Conservation (phyloP, 202 grass and related monocot genomes). For the Carex arenaria region DNA sequence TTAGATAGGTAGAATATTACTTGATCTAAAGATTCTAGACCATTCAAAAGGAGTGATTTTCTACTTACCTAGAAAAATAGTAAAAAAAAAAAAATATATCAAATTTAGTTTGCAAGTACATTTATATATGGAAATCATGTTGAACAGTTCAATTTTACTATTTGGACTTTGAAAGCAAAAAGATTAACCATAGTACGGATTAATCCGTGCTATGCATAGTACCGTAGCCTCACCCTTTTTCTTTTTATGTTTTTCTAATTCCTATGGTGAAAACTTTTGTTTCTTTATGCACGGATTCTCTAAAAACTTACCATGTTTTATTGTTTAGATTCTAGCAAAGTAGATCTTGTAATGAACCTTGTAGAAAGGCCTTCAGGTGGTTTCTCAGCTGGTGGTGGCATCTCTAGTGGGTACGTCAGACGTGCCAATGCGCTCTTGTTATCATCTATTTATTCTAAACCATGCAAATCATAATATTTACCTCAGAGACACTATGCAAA, state of each 20-base stretch:
- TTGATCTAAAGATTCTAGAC: no score
- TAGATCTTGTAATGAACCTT: conserved; percentile 98
- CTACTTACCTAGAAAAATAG: no score
- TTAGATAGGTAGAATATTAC: no score
- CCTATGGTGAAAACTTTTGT: neutral
- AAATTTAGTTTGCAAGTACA: no score
- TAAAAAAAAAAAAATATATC: no score
- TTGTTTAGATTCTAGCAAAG: conserved; percentile 82
- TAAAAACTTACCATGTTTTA: conserved; percentile 10
- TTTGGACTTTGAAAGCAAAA: no score
- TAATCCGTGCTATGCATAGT: no score
- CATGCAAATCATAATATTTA: neutral
- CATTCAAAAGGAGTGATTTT: no score
- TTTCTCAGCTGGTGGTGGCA: conserved; percentile 77
- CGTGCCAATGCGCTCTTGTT: neutral
- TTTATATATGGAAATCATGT: no score
- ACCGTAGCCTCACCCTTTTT: no score
- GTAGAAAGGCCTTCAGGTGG: conserved; percentile 74
- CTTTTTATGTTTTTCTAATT: conserved; percentile 4
- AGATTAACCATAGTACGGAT: no score
- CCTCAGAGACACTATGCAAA: neutral
- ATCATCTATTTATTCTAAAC: conserved; percentile 1
- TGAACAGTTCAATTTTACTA: no score
- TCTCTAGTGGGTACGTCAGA: conserved; percentile 82
- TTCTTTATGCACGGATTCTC: neutral